Conservation (phyloP, 2,329 filamentous ascomycete species). For the Verticillium klebahnii region DNA sequence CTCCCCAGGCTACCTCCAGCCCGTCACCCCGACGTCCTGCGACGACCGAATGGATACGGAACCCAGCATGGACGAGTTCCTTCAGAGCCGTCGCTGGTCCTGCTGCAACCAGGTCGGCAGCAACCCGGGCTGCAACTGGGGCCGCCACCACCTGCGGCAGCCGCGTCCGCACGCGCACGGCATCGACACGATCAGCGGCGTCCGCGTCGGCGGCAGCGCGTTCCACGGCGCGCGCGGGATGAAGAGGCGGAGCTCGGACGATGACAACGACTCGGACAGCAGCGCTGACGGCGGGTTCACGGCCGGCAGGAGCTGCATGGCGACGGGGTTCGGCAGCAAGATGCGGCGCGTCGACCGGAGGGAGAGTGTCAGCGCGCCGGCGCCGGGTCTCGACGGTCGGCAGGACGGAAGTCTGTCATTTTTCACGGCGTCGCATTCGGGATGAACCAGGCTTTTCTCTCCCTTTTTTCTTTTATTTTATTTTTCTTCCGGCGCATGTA, state of each 20-base stretch:
- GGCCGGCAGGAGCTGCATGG: background rate
- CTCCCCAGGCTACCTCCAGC: background rate
- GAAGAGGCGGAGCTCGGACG: conserved; percentile 1
- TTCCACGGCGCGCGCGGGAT: background rate
- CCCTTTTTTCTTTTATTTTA: no score
- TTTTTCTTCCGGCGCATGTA: background rate
- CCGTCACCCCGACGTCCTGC: background rate
- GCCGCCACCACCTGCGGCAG: conserved; percentile 1
- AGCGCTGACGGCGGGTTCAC: background rate
- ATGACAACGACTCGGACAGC: conserved; percentile 2
- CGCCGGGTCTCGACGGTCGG: background rate
- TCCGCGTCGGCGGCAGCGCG: background rate
- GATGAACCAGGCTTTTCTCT: background rate
- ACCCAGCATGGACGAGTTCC: background rate
- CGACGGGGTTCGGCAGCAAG: background rate
- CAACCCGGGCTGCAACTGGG: conserved; percentile 2
- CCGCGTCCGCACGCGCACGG: background rate
- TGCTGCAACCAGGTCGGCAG: background rate
- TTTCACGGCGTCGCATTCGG: background rate
- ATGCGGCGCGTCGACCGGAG: background rate
- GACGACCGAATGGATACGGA: background rate
- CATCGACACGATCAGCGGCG: background rate
- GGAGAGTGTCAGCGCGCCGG: background rate
- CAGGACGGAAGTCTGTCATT: background rate
- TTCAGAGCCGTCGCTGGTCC: background rate